Evolutionary conservation across 306 rosid genomes (phyloP).

Genomic region (Benincasa hispida): DNA sequence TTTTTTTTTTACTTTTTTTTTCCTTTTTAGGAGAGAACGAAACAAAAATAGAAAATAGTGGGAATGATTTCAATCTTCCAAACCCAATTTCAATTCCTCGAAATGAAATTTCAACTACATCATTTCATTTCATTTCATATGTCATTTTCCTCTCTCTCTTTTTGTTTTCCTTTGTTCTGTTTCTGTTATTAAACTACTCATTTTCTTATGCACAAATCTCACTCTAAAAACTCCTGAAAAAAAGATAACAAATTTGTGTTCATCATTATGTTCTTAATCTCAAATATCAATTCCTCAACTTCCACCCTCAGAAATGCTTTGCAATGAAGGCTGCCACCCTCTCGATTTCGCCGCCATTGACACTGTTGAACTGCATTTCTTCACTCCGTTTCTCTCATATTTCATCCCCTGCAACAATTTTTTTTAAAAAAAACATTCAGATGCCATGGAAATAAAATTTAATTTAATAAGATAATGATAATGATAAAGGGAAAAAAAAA

Average conservation of each 20-base stretch:
- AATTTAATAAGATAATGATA: no score
- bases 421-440: neutral
- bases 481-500: neutral
- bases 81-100: neutral
- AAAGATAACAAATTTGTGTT: neutral
- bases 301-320: conserved; percentile 10
- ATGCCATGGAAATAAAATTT: neutral
- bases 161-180: neutral
- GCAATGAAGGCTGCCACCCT: conserved; percentile 11
- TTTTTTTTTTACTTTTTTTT: no score
- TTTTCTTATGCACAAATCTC: neutral
- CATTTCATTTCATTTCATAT: neutral
- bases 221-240: neutral
- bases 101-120: neutral
- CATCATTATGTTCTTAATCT: neutral
- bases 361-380: neutral
- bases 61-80: neutral
- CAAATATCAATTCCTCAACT: neutral
- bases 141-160: neutral
- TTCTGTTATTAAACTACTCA: neutral
- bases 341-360: neutral
- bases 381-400: conserved; percentile 3
- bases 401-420: neutral
- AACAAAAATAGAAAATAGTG: neutral
- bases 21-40: no score